Evolutionary conservation across 2,329 filamentous ascomycete species (phyloP), one percentile per base, ranked within the genome.

Genomic region (Ceratocystis cubensis): DNA sequence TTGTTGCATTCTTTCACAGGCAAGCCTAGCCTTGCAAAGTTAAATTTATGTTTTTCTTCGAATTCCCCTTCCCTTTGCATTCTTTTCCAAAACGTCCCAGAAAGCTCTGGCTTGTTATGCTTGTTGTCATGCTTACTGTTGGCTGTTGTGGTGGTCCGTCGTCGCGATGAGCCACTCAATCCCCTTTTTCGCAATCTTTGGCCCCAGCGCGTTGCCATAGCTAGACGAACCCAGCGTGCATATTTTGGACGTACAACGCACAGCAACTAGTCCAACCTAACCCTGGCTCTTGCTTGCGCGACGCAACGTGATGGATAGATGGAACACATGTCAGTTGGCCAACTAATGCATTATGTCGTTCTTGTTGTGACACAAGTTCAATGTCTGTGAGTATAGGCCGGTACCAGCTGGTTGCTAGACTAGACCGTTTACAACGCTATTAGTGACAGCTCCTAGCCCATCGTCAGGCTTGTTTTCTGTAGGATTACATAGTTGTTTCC

Each of bases 181-280:
- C 30, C 20, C 46, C 44, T 50, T 33, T 33, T 46, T 15, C 37
- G 37, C 13, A 41, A 48, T 48, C 44, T 50, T 25, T 50, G 41
- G 46, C 46, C 61, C 61, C 61, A 30, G 61, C 61, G 45, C 61
- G 61, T 63, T 63, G 61, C 61, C 15, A 63, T 63, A 50, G 61
- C 61, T 63, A 63, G 46, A 48, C 22, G 30, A 48, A 30, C 46
- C 25, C 15, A 17, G 61, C 61, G 22, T 63, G 61, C 61, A 63
- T 63, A 63, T 63, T 33, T 59, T 59, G 56, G 25, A n/a, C 20
- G 56, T n/a, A 30, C 28, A 28, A 33, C 20, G 56, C 28, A 59
- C 56, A 59, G 30, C 56, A 59, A 37, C 15, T 59, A n/a, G 56
- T n/a, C 13, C 56, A 33, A 33, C 56, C 56, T n/a, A 59, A 59